Percentiles rank a stretch among this genome's conserved stretches.
Evolutionary conservation across 169 alveolate genomes (phyloP).

Genomic region (Eimeria acervulina): DNA sequence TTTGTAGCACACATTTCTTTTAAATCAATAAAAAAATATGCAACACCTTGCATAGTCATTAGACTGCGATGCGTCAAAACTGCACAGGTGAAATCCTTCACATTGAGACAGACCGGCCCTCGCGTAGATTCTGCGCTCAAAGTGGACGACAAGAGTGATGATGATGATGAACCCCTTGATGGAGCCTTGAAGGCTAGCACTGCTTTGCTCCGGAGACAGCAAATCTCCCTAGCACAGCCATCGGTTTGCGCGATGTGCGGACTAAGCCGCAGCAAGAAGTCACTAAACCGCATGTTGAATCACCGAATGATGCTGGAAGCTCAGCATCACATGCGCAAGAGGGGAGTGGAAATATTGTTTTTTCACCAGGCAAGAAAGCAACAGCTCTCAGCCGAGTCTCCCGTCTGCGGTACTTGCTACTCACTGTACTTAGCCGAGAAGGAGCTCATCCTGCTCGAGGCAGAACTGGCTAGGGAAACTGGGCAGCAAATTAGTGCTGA

Average conservation of each 20-base stretch:
- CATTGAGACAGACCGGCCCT: conserved; percentile 73
- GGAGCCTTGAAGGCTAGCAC: conserved; percentile 53
- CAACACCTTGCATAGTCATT: background rate
- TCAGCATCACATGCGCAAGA: conserved; percentile 84
- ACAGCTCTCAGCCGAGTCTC: conserved; percentile 75
- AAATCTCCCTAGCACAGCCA: conserved; percentile 58
- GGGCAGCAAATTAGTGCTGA: conserved; percentile 76
- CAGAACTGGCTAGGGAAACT: conserved; percentile 80
- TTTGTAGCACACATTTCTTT: background rate
- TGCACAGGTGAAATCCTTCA: conserved; percentile 81
- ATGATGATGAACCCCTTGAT: conserved; percentile 47
- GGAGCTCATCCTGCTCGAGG: conserved; percentile 82
- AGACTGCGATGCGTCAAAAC: background rate
- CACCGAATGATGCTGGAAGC: conserved; percentile 84
- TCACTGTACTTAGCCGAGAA: conserved; percentile 83
- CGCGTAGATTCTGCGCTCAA: conserved; percentile 47
- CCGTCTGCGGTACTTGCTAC: conserved; percentile 79
- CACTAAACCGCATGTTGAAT: conserved; percentile 64
- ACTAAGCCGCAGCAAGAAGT: conserved; percentile 67
- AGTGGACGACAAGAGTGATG: conserved; percentile 1
- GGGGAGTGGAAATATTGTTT: conserved; percentile 78
- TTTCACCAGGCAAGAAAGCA: conserved; percentile 60
- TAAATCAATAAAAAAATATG: background rate
- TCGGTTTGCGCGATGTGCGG: conserved; percentile 83
- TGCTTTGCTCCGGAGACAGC: conserved; percentile 65